These are phyloP conservation scores for Kuraishia molischiana DNA, from an alignment of 805 yeast species.

Conservation along the genomic window DNA sequence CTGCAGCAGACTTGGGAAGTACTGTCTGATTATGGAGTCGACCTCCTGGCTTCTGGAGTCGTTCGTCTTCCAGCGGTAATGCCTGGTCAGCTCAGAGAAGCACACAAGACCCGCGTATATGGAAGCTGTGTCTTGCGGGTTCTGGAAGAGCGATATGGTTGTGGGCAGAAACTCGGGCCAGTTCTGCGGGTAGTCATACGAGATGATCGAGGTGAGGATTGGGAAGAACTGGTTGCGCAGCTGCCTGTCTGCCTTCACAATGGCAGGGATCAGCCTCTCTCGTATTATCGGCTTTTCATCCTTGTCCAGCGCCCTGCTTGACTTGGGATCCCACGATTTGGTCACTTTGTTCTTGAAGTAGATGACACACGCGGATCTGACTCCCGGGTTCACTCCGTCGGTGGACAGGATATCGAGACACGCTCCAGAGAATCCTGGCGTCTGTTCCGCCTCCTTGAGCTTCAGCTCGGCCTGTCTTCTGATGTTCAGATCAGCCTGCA, in stretches of 20 bases:
- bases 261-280: constrained; percentile 55
- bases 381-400: constrained; percentile 38
- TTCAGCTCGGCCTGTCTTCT: constrained; percentile 65
- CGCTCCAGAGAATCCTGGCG: constrained; percentile 72
- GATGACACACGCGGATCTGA: constrained; percentile 75
- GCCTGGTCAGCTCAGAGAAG: constrained; percentile 64
- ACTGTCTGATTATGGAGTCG: constrained; percentile 49
- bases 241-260: constrained; percentile 37
- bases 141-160: constrained; percentile 33
- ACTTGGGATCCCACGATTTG: constrained; percentile 47
- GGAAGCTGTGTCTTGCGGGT: constrained; percentile 29
- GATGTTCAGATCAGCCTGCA: constrained; percentile 50
- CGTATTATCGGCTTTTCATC: constrained; percentile 72
- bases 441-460: constrained; percentile 43
- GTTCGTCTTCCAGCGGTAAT: constrained; percentile 69
- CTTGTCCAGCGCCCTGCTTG: constrained; percentile 32
- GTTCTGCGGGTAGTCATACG: constrained; percentile 22
- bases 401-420: constrained; percentile 67
- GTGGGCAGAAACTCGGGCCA: constrained; percentile 52
- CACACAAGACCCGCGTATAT: constrained; percentile 65
- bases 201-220: constrained; percentile 41
- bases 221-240: constrained; percentile 39
- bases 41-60: constrained; percentile 37
- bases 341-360: constrained; percentile 73
- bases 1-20: constrained; percentile 59